Evolutionary conservation across 2,329 filamentous ascomycete genomes (phyloP).

Genomic region (Epichloe amarillans): DNA sequence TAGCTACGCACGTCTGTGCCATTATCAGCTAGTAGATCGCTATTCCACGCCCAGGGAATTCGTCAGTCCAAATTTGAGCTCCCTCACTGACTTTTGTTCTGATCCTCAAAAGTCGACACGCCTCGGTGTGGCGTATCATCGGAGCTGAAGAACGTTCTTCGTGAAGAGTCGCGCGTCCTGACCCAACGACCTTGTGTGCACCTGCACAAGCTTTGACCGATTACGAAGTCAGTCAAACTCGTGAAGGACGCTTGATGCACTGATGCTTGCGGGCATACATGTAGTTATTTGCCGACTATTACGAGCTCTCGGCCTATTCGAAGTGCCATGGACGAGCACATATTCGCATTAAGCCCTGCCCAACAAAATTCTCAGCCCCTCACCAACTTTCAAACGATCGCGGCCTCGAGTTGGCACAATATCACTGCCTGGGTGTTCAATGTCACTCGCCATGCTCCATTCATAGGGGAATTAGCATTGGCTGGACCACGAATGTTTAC

Average conservation of each 20-base stretch:
- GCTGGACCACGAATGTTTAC: conserved; percentile 58
- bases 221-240: neutral
- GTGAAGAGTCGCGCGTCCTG: neutral
- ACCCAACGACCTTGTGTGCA: neutral
- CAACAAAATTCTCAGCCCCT: conserved; percentile 6
- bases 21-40: too few relatives aligned
- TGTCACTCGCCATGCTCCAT: conserved; percentile 46
- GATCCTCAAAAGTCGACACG: neutral
- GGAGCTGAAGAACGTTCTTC: neutral
- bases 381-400: conserved; percentile 9
- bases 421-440: conserved; percentile 45
- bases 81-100: too few relatives aligned
- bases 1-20: too few relatives aligned
- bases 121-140: neutral
- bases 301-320: neutral
- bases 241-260: neutral
- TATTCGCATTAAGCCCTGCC: neutral
- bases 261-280: neutral
- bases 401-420: conserved; percentile 32
- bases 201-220: neutral
- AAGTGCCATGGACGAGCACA: conserved; percentile 3
- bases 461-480: conserved; percentile 54
- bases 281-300: neutral
- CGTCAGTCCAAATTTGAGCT: too few relatives aligned
- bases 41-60: too few relatives aligned